Base-by-base conservation (phyloP, 257 asterid genomes). In the Primulina eburnea region DNA sequence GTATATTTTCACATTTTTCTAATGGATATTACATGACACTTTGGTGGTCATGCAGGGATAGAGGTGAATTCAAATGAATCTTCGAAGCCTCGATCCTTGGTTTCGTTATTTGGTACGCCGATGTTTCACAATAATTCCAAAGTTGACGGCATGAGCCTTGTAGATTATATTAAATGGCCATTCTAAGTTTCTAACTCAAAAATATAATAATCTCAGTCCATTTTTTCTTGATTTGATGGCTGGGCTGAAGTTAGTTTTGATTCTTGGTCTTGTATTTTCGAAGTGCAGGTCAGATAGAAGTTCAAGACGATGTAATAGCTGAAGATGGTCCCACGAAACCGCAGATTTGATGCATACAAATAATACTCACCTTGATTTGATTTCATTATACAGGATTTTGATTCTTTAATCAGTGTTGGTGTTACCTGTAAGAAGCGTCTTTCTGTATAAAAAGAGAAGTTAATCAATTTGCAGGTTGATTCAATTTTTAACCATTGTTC, bases 1-100 rank as follows among this genome's bases (percentile, higher is more conserved):
- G 6, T 6, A 24, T 59, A 29, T 30, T 18, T 16, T 47, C 28
- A 52, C 40, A 28, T 33, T 38, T 30, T 40, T 56, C n/a, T 34
- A 30, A 32, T 59, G 62, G 28, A 43, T 60, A 18, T 7, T 60
- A 16, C 11, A 8, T 50, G 50, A 6, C 35, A 35, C 20, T 9
- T 8, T 35, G 61, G 17, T 75, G 56, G 53, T 71, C 66, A 18
- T 83, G 75, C 87, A 86, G 97, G 90, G 62, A 79, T 84, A 56
- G 90, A 83, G 24, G 56, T 77, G 73, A 73, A 77, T 59, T 77
- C 95, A 57, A 81, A 76, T 71, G 89, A 71, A 75, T 73, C 90
- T 30, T 79, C 88, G 43, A 88, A 76, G 82, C 95, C 88, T 67
- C 93, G 93, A 61, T 92, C 96, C 20, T 60, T 89, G 71, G 82